Conservation (phyloP, 371 early-diverging fungal genomes). For the Apophysomyces elegans region DNA sequence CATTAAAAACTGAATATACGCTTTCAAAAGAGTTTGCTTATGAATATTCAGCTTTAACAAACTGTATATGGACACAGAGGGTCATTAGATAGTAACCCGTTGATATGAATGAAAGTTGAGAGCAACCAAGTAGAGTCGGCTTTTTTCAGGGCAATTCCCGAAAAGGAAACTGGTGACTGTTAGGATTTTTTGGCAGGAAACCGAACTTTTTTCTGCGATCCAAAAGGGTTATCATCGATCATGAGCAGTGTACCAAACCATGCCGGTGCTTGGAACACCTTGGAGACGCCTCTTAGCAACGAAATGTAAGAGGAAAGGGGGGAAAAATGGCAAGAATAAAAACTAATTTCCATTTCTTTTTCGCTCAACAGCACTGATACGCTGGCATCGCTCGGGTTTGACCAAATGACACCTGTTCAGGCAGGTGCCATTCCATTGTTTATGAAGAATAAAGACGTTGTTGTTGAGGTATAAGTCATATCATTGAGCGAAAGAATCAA, state of each 20-base stretch:
- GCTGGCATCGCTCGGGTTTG: conserved; percentile 42
- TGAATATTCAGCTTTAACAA: too few species aligned
- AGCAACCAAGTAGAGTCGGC: too few species aligned
- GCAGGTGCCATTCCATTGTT: conserved; percentile 88
- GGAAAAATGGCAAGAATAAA: neutral
- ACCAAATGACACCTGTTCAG: conserved; percentile 55
- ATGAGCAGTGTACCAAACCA: conserved; percentile 38
- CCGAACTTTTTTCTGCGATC: neutral
- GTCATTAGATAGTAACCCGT: too few species aligned
- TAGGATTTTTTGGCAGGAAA: too few species aligned
- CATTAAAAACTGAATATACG: too few species aligned
- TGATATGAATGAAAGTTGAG: too few species aligned
- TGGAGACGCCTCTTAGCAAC: conserved; percentile 38
- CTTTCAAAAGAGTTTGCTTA: too few species aligned
- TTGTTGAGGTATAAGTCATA: conserved; percentile 77
- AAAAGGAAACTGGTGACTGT: too few species aligned
- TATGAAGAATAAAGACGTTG: conserved; percentile 94
- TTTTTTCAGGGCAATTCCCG: too few species aligned
- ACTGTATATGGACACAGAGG: too few species aligned
- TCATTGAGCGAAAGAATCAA: conserved; percentile 29
- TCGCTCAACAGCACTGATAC: conserved; percentile 30
- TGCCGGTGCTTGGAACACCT: conserved; percentile 44
- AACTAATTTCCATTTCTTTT: neutral
- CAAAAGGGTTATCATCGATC: conserved; percentile 1
- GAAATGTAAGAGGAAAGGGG: conserved; percentile 35